Conservation (phyloP, 257 asterid species). For the Sherardia arvensis region DNA sequence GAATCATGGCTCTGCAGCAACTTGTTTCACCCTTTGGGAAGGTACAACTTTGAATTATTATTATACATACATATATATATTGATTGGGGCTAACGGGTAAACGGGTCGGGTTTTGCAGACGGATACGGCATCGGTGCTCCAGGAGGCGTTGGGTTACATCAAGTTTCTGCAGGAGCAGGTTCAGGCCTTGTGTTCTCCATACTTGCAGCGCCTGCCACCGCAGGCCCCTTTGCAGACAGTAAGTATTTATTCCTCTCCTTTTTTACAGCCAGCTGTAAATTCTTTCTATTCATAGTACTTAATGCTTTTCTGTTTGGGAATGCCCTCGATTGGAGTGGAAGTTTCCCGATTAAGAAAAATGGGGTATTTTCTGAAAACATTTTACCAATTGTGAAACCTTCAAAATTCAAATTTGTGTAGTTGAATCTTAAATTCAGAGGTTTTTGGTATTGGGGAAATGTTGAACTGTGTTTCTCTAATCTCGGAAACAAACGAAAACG, state of each 20-base stretch:
- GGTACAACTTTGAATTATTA: slow-evolving; percentile 27
- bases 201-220: slow-evolving; percentile 35
- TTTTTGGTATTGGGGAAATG: not conserved
- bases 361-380: too few species aligned
- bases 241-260: slow-evolving; percentile 1
- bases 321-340: too few species aligned
- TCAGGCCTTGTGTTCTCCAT: slow-evolving; percentile 82
- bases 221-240: slow-evolving; percentile 26
- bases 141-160: slow-evolving; percentile 82
- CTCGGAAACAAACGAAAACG: not conserved
- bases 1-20: slow-evolving; percentile 81
- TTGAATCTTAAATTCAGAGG: not conserved
- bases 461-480: not conserved
- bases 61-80: too few species aligned
- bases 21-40: slow-evolving; percentile 96
- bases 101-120: slow-evolving; percentile 41
- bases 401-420: not conserved
- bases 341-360: too few species aligned
- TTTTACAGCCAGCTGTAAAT: not conserved
- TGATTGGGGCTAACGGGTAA: not conserved
- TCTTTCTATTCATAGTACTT: too few species aligned
- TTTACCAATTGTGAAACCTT: not conserved
- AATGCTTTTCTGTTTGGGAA: too few species aligned
- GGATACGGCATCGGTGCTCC: slow-evolving; percentile 90
- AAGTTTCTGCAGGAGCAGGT: slow-evolving; percentile 83